phyloP scores from a whole-genome alignment of 1,139 yeast genomes.

The Kurtzmaniella quercitrusa region DNA sequence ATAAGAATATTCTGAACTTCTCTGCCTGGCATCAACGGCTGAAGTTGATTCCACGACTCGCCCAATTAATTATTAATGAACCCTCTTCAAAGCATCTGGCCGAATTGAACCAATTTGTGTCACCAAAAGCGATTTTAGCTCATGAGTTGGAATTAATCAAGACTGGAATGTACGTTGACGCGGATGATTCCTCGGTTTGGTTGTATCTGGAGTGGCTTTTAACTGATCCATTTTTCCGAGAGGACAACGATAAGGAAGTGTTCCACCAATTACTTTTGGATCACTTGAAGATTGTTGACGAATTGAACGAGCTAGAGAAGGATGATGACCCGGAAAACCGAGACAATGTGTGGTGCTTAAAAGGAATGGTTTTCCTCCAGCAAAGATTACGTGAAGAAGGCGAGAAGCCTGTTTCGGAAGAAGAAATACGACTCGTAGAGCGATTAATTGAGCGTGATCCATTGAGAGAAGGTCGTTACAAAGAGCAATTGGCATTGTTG shows the following conservation, averaged over 20 bases:
- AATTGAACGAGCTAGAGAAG: slow-evolving; percentile 57
- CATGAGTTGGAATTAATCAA: slow-evolving; percentile 67
- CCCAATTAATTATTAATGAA: slow-evolving; percentile 17
- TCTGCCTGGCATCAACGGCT: slow-evolving; percentile 96
- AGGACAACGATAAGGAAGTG: slow-evolving; percentile 8
- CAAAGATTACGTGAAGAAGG: slow-evolving; percentile 22
- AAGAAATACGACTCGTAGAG: neutral
- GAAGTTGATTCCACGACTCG: slow-evolving; percentile 56
- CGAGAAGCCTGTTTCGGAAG: slow-evolving; percentile 4
- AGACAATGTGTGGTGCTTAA: slow-evolving; percentile 70
- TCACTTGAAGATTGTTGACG: slow-evolving; percentile 39
- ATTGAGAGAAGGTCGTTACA: slow-evolving; percentile 58
- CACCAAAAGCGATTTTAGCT: slow-evolving; percentile 34
- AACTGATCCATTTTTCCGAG: slow-evolving; percentile 46
- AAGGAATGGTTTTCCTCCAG: slow-evolving; percentile 45
- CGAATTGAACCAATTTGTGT: slow-evolving; percentile 18
- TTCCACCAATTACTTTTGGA: slow-evolving; percentile 31
- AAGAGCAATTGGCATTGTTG: slow-evolving; percentile 27
- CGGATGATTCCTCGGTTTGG: slow-evolving; percentile 94
- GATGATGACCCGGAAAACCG: slow-evolving; percentile 47
- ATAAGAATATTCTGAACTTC: slow-evolving; percentile 81
- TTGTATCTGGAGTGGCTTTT: slow-evolving; percentile 81
- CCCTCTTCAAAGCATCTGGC: slow-evolving; percentile 8
- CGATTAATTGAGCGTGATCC: slow-evolving; percentile 54
- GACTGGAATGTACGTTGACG: slow-evolving; percentile 88